Evolutionary conservation across 345 rosid species (phyloP), one percentile per base, ranked within the genome.

Genomic region (Gossypium longicalyx): DNA sequence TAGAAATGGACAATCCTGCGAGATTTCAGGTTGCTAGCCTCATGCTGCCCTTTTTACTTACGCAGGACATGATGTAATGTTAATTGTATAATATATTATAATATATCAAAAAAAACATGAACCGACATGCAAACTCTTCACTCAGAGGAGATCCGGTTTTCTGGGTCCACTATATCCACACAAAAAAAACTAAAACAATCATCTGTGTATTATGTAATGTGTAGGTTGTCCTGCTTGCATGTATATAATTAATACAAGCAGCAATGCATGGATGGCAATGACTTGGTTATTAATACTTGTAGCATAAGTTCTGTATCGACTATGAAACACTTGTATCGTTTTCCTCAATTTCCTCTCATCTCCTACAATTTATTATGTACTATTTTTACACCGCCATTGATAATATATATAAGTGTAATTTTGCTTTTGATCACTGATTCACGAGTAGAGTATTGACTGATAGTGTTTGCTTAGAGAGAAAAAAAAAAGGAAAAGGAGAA

Each of bases 351-450:
- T 38, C 63, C 51, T 54, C 51, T 13, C 4, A 54, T 71, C 74
- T 56, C 3, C 34, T 9, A 15, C 13, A 51, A 20, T 29, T 49
- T 17, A n/a, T 49, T 2, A 27, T 34, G 1, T 11, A 44, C 7
- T 69, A 2, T 45, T 7, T 61, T 73, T 17, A 29, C 69, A 73
- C 69, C 58, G 76, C 69, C 76, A 61, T 73, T 48, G 58, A 0
- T 15, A 11, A 27, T 61, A 17, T 61, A 45, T 60, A 17, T 10
- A 27, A 7, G 25, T 73, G 45, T n/a, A 73, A 15, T 48, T 47
- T 58, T 4, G 45, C 47, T 17, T 48, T 48, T 61, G 58, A 43
- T 61, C 59, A 73, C 27, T 12, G 23, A 38, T 34, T 3, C 57
- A 22, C 75, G 45, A 58, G 49, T 41, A 20, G 17, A 12, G 38